Evolutionary conservation across 371 early-diverging fungal species (phyloP), one percentile per base, ranked within the genome.

Genomic region (Lichtheimia ornata): DNA sequence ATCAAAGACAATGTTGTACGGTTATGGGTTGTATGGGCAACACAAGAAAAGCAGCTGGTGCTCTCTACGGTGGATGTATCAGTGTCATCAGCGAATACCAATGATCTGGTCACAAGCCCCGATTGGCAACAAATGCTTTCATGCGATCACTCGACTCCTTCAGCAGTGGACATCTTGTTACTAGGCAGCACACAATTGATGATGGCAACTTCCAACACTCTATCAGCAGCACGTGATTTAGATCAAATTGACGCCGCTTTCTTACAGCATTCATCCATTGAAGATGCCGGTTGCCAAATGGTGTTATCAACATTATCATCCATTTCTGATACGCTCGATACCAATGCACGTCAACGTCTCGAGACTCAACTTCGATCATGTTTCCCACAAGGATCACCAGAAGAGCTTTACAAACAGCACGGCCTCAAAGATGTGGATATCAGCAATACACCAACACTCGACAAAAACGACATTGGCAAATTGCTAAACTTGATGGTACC

Each of bases 21-120:
- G n/a, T n/a, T 56, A 24, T 56, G 56, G 56, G 41, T 40, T 24
- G 40, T 44, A 18, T 56, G 56, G 56, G 42, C 35, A 43, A 24
- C 43, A 22, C 22, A 22, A 2, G 40, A 56, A 44, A 53, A 27
- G 53, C 40, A 35, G 13, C 22, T 43, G 15, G 27, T 44, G 44
- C 14, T 40, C 3, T 18, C 56, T 7, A 43, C 41, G 11, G 35
- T 35, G 6, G 35, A 35, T 35, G 24, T 43, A 17, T 14, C 22
- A 13, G 5, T 56, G 3, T 4, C 17, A 6, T 18, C 54, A 5
- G 54, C 0, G 15, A 17, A 28, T 17, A 12, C 25, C 17, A 17
- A 22, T 54, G 28, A 22, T 4, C 13, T 24, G 1, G 35, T 54
- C 9, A 13, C 12, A 6, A 22, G 41, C 4, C 54, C 27, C 15